Conservation (phyloP, 73 alveolate species). For the Stentor coeruleus region DNA sequence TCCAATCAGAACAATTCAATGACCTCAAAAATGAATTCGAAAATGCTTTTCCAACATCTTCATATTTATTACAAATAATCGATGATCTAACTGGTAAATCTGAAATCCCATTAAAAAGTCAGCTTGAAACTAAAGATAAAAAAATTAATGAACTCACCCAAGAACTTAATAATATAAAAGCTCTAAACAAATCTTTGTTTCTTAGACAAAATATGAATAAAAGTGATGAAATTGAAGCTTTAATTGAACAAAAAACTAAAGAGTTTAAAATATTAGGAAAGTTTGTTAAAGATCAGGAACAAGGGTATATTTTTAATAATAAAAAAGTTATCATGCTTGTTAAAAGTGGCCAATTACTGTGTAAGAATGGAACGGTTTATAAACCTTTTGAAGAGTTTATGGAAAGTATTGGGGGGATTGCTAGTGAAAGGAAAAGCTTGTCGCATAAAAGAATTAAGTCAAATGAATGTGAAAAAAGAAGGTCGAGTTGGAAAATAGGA, state of each 20-base stretch:
- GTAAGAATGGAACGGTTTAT: background rate
- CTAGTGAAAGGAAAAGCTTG: background rate
- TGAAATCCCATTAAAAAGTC: no score
- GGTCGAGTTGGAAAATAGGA: no score
- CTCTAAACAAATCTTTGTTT: background rate
- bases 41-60: no score
- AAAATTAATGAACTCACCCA: no score
- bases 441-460: background rate
- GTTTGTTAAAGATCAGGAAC: background rate
- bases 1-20: no score
- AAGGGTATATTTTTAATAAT: background rate
- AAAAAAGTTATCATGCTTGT: background rate
- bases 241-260: background rate
- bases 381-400: no score
- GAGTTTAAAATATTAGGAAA: background rate
- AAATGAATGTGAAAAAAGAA: background rate
- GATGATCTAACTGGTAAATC: no score
- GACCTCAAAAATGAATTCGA: no score
- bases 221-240: background rate
- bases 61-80: no score
- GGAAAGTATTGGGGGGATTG: background rate
- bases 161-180: background rate
- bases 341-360: background rate
- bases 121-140: background rate
- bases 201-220: background rate